phyloP scores from a whole-genome alignment of 768 basidiomycete genomes.

The Leccinum sublutescens region DNA sequence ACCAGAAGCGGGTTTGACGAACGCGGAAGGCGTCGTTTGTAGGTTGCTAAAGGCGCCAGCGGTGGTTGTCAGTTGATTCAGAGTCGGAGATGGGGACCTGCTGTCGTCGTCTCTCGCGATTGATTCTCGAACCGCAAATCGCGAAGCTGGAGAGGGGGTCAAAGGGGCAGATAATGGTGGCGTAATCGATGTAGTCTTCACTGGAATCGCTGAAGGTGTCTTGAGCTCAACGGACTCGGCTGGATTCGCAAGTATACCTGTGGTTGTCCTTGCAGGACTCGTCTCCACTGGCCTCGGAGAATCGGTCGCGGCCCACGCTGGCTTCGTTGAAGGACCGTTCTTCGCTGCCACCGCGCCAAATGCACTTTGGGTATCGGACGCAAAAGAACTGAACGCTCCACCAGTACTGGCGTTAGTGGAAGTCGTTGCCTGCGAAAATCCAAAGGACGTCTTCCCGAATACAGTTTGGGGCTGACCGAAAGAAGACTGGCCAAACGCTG shows the following conservation, averaged over 20 bases:
- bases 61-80: conserved; percentile 7
- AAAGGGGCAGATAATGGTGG: conserved; percentile 1
- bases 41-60: conserved; percentile 42
- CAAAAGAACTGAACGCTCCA: conserved; percentile 40
- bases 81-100: conserved; percentile 29
- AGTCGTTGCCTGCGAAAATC: conserved; percentile 10
- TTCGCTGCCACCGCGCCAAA: conserved; percentile 29
- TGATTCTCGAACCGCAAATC: conserved; percentile 13
- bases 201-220: conserved; percentile 10
- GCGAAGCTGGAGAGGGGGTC: conserved; percentile 1
- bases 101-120: conserved; percentile 20
- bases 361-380: conserved; percentile 25
- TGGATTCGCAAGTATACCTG: conserved; percentile 7
- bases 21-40: conserved; percentile 33
- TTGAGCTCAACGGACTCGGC: conserved; percentile 11
- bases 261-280: neutral
- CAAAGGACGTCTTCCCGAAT: conserved; percentile 27
- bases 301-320: conserved; percentile 20
- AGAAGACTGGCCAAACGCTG: conserved; percentile 39
- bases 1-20: conserved; percentile 38
- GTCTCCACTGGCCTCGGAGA: conserved; percentile 11
- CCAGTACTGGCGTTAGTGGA: conserved; percentile 13
- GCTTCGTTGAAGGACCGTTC: conserved; percentile 17
- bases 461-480: conserved; percentile 22
- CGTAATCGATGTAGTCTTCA: conserved; percentile 4